A percentile compares a stretch with the other conserved stretches of the same genome.
Evolutionary conservation across 306 rosid genomes (phyloP).

Genomic region (Cicer judaicum): DNA sequence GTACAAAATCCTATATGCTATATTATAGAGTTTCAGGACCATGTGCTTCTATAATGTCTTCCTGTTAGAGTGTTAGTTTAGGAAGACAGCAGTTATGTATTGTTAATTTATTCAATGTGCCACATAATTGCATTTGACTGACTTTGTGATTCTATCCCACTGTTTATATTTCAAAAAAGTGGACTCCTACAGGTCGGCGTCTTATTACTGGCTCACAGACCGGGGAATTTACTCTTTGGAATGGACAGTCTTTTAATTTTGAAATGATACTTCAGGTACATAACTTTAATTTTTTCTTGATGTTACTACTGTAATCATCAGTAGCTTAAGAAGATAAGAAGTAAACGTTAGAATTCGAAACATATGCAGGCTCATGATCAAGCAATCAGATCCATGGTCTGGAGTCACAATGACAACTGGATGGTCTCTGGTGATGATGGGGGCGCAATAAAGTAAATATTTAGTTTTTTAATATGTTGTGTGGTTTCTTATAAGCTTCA

Average conservation of each 20-base stretch:
- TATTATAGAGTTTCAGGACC: constrained; percentile 22
- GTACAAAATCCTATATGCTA: constrained; percentile 17
- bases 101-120: constrained; percentile 26
- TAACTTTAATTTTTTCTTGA: constrained; percentile 24
- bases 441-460: constrained; percentile 88
- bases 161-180: constrained; percentile 55
- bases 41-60: constrained; percentile 25
- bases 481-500: constrained; percentile 34
- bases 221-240: constrained; percentile 99
- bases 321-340: constrained; percentile 7
- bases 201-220: constrained; percentile 98
- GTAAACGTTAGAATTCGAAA: constrained; percentile 39
- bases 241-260: constrained; percentile 98
- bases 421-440: constrained; percentile 99
- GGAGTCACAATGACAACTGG: constrained; percentile 99
- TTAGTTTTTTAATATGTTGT: constrained; percentile 34
- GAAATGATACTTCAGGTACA: constrained; percentile 99
- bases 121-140: constrained; percentile 42
- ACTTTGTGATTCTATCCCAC: constrained; percentile 44
- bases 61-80: constrained; percentile 25
- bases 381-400: constrained; percentile 97
- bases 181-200: constrained; percentile 99
- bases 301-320: constrained; percentile 26
- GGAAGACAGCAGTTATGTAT: constrained; percentile 27
- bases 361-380: constrained; percentile 91